Evolutionary conservation across 1,139 yeast species (phyloP).

Genomic region (Yamadazyma atlantica): DNA sequence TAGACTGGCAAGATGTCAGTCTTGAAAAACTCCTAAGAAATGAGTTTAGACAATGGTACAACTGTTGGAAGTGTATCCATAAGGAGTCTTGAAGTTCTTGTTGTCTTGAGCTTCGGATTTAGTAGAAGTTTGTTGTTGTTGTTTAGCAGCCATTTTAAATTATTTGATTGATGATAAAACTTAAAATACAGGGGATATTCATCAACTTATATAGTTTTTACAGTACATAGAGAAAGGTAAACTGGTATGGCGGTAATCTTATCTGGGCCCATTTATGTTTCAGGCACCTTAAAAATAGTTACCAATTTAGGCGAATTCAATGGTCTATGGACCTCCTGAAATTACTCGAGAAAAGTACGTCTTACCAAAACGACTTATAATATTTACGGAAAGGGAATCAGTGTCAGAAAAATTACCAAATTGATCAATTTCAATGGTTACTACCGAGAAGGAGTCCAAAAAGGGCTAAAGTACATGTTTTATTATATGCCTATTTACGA

Average conservation of each 20-base stretch:
- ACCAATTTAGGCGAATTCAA: conserved; percentile 5
- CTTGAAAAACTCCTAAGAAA: not conserved
- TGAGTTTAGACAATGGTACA: conserved; percentile 4
- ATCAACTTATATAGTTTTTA: not conserved
- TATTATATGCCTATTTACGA: conserved; percentile 1
- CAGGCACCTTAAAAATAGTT: conserved; percentile 1
- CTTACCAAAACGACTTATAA: too few species aligned
- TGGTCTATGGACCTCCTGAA: too few species aligned
- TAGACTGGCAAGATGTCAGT: too few species aligned
- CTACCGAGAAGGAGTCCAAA: too few species aligned
- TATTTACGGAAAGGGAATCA: too few species aligned
- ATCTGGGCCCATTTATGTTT: not conserved
- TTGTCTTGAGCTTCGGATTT: conserved; percentile 4
- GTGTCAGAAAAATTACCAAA: conserved; percentile 1
- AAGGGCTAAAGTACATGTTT: not conserved
- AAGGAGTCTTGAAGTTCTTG: conserved; percentile 2
- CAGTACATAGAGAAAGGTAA: not conserved
- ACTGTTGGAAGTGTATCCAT: conserved; percentile 1
- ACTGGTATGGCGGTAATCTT: not conserved
- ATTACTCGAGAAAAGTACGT: too few species aligned
- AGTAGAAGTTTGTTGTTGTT: conserved; percentile 1
- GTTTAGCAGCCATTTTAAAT: conserved; percentile 5
- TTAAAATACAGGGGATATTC: not conserved
- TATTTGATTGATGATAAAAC: conserved; percentile 1
- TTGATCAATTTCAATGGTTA: conserved; percentile 1